phyloP scores from a whole-genome alignment of 805 yeast species.

The Priceomyces medius region DNA sequence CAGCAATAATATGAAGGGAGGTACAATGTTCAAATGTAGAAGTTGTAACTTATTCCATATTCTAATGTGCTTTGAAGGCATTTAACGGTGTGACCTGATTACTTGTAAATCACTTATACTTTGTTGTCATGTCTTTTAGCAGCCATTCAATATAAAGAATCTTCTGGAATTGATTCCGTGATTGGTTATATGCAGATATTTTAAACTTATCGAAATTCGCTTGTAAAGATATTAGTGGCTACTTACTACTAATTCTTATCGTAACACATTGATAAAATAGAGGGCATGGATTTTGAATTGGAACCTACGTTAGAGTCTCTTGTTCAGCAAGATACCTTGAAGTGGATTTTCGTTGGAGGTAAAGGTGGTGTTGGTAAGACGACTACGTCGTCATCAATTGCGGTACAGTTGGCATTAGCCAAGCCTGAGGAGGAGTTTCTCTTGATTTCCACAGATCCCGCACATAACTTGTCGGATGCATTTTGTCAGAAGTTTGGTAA shows the following conservation, averaged over 20 bases:
- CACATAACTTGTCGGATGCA: conserved; percentile 96
- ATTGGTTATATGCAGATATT: background rate
- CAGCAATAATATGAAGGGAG: no score
- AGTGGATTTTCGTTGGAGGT: conserved; percentile 99
- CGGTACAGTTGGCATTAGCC: conserved; percentile 84
- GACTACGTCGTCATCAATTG: conserved; percentile 92
- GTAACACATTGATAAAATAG: no score
- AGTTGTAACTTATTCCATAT: no score
- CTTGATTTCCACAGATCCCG: conserved; percentile 96
- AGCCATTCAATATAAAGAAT: conserved; percentile 1
- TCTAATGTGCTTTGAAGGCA: no score
- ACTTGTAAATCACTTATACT: no score
- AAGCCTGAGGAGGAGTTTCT: conserved; percentile 81
- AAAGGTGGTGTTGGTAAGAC: conserved; percentile 99
- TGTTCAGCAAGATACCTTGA: conserved; percentile 62
- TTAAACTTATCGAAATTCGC: background rate
- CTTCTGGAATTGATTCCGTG: conserved; percentile 2
- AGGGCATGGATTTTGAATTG: conserved; percentile 53
- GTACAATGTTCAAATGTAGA: no score
- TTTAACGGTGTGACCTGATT: no score
- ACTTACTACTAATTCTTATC: background rate
- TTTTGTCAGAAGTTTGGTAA: conserved; percentile 98
- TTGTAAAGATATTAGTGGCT: background rate
- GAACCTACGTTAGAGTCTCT: conserved; percentile 74
- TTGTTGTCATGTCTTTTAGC: no score